phyloP scores from a whole-genome alignment of 2,329 filamentous ascomycete species.

The Verticillium nubilum region DNA sequence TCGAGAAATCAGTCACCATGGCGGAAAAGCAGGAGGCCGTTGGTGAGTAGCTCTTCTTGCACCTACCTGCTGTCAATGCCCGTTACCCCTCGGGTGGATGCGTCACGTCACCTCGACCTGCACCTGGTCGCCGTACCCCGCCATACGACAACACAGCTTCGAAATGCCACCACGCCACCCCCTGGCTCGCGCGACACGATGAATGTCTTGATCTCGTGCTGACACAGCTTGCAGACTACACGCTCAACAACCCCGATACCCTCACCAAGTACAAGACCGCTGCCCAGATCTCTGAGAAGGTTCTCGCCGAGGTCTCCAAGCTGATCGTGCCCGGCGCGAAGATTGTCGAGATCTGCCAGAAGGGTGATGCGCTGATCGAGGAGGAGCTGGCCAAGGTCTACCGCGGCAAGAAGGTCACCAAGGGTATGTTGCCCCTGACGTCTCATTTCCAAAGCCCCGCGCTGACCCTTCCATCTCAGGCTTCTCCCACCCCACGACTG shows the following conservation, averaged over 20 bases:
- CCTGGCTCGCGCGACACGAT: background rate
- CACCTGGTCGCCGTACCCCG: background rate
- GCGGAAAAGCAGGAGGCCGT: background rate
- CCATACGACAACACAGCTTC: background rate
- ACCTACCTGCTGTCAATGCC: background rate
- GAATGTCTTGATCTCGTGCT: background rate
- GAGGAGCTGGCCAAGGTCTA: conserved; percentile 95
- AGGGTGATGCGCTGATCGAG: conserved; percentile 90
- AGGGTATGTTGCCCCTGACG: conserved; percentile 55
- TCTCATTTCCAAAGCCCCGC: conserved; percentile 7
- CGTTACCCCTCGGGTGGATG: background rate
- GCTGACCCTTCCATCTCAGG: conserved; percentile 40
- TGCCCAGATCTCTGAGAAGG: conserved; percentile 90
- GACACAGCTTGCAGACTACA: conserved; percentile 58
- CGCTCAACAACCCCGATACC: conserved; percentile 86
- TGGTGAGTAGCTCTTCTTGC: background rate
- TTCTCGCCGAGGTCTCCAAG: conserved; percentile 76
- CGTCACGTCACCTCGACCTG: background rate
- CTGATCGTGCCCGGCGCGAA: conserved; percentile 79
- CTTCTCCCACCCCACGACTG: conserved; percentile 88
- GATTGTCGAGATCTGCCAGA: conserved; percentile 89
- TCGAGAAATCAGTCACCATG: background rate
- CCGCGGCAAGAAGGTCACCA: conserved; percentile 94
- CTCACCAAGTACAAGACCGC: conserved; percentile 99
- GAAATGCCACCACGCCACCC: background rate